phyloP scores from a whole-genome alignment of 306 rosid species.

The Leucaena leucocephala region DNA sequence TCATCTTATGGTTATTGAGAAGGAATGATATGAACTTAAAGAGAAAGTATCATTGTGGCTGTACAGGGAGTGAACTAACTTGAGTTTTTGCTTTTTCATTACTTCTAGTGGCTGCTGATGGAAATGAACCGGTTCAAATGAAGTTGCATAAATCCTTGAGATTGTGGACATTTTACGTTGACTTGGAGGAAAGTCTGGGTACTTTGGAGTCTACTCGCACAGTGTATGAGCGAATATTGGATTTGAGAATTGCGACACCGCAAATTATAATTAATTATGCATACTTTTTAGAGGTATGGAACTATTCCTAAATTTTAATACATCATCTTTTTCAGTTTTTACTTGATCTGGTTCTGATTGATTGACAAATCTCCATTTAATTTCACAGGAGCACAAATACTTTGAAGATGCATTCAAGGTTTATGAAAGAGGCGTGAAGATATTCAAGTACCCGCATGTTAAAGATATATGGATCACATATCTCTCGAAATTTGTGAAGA shows the following conservation, averaged over 20 bases:
- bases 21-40: not conserved
- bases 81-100: slow-evolving; percentile 37
- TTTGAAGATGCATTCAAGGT: slow-evolving; percentile 97
- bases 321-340: slow-evolving; percentile 8
- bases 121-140: slow-evolving; percentile 89
- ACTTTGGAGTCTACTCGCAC: slow-evolving; percentile 80
- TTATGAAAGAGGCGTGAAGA: slow-evolving; percentile 92
- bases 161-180: slow-evolving; percentile 90
- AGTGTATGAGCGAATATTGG: slow-evolving; percentile 90
- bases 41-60: not conserved
- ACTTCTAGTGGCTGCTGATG: slow-evolving; percentile 88
- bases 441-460: slow-evolving; percentile 90
- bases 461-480: slow-evolving; percentile 94
- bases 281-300: slow-evolving; percentile 76
- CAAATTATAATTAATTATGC: slow-evolving; percentile 89
- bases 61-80: slow-evolving; percentile 29
- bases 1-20: not conserved
- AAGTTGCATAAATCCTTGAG: slow-evolving; percentile 79
- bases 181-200: slow-evolving; percentile 91
- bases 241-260: slow-evolving; percentile 91
- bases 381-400: slow-evolving; percentile 76
- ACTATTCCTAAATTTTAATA: slow-evolving; percentile 7
- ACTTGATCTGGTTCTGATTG: slow-evolving; percentile 26
- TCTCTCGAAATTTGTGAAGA: slow-evolving; percentile 85
- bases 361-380: slow-evolving; percentile 35